Conservation (phyloP, 768 basidiomycete genomes). For the Mycena indigotica region DNA sequence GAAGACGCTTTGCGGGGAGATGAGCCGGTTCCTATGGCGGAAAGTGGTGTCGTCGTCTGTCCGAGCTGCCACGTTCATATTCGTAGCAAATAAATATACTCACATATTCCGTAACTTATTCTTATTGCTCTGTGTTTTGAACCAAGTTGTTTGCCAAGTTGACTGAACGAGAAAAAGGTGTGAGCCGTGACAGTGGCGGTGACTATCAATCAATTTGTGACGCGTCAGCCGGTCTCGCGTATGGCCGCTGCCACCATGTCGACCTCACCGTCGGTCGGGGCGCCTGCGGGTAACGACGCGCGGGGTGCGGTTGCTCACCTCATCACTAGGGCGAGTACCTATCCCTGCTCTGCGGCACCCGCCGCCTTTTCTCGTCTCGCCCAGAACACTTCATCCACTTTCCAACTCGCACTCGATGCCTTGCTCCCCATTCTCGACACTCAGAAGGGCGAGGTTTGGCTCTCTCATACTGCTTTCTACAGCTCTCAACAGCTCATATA, state of each 20-base stretch:
- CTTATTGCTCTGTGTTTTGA: no score
- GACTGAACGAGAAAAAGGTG: no score
- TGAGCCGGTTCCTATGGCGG: not conserved
- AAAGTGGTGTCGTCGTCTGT: no score
- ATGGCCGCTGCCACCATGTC: not conserved
- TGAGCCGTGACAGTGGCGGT: no score
- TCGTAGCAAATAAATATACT: no score
- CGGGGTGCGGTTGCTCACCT: conserved; percentile 58
- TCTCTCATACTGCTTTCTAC: conserved; percentile 20
- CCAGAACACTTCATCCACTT: conserved; percentile 66
- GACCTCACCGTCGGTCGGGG: not conserved
- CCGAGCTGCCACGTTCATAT: no score
- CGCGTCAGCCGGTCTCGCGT: not conserved
- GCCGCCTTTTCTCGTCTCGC: conserved; percentile 77
- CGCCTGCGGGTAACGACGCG: not conserved
- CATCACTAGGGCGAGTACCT: conserved; percentile 62
- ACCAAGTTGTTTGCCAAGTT: no score
- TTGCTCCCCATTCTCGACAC: conserved; percentile 71
- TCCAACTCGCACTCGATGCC: conserved; percentile 83
- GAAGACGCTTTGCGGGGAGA: conserved; percentile 1
- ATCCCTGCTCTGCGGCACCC: conserved; percentile 78
- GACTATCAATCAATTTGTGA: not conserved
- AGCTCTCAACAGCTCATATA: conserved; percentile 30
- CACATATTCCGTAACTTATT: no score
- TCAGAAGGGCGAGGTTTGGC: conserved; percentile 55